Conservation (phyloP, 805 yeast genomes). For the Yarrowia yakushimensis region DNA sequence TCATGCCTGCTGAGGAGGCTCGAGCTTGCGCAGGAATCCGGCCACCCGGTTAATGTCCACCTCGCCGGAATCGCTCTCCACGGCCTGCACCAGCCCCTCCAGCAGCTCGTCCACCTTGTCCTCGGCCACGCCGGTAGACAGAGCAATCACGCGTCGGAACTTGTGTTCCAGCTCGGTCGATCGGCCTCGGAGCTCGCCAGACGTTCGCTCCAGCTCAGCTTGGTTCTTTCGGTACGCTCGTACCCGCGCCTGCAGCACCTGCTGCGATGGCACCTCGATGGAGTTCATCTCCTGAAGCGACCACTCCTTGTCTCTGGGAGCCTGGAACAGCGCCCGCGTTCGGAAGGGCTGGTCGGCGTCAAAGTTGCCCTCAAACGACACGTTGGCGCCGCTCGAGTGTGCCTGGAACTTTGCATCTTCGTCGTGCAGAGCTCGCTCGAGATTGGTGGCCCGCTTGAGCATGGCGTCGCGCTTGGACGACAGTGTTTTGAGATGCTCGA, state of each 20-base stretch:
- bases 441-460: constrained; percentile 53
- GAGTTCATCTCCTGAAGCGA: background rate
- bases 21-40: constrained; percentile 53
- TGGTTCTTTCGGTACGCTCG: constrained; percentile 76
- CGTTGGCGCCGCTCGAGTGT: constrained; percentile 12
- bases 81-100: constrained; percentile 84
- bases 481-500: constrained; percentile 50
- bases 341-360: constrained; percentile 93
- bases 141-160: constrained; percentile 81
- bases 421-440: constrained; percentile 59
- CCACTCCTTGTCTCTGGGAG: constrained; percentile 21
- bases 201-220: constrained; percentile 49
- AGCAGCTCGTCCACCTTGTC: constrained; percentile 74
- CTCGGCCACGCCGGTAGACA: constrained; percentile 85
- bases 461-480: constrained; percentile 45
- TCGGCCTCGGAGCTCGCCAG: constrained; percentile 51
- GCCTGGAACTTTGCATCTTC: constrained; percentile 55
- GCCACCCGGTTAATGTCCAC: constrained; percentile 56
- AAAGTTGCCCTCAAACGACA: constrained; percentile 49
- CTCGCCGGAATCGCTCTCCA: constrained; percentile 77
- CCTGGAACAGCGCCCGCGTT: constrained; percentile 47
- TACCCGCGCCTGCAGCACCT: constrained; percentile 69
- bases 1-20: constrained; percentile 28
- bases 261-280: constrained; percentile 46
- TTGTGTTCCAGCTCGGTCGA: constrained; percentile 63